Evolutionary conservation across 352 stramenopile genomes (phyloP).

Genomic region (Halophytophthora polymorphica): DNA sequence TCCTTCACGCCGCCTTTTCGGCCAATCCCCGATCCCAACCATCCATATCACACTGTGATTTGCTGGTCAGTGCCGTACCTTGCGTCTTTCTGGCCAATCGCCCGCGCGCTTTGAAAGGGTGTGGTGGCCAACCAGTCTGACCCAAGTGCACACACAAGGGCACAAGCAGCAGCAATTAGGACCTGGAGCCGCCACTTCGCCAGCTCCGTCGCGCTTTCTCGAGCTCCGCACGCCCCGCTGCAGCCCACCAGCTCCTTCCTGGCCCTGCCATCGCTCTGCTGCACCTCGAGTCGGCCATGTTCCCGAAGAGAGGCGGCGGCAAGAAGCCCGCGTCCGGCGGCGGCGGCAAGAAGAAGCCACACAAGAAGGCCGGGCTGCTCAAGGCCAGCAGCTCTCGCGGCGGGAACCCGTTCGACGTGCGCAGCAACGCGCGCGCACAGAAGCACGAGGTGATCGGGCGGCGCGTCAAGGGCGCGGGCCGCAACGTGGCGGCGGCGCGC

Average conservation of each 20-base stretch:
- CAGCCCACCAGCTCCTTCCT: neutral
- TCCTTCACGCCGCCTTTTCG: no score
- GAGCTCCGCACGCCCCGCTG: neutral
- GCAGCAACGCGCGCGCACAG: conserved; percentile 69
- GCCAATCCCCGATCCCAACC: no score
- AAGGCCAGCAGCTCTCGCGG: conserved; percentile 25
- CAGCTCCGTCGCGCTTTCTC: neutral
- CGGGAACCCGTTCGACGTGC: conserved; percentile 90
- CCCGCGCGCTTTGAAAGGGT: no score
- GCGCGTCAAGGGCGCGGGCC: conserved; percentile 83
- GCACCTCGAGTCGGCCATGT: conserved; percentile 17
- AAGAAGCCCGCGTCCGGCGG: conserved; percentile 26
- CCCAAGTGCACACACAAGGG: no score
- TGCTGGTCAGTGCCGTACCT: no score
- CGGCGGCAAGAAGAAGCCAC: conserved; percentile 11
- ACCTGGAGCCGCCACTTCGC: no score
- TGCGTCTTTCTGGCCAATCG: no score
- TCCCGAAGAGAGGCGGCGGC: conserved; percentile 43
- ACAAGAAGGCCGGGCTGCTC: conserved; percentile 17
- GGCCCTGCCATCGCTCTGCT: neutral
- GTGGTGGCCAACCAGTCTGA: no score
- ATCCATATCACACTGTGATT: no score
- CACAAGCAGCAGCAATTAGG: no score
- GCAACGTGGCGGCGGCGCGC: conserved; percentile 85
- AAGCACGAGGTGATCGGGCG: conserved; percentile 91